Percentiles rank a stretch among this genome's conserved stretches.
Evolutionary conservation across 2,329 filamentous ascomycete species (phyloP).

Genomic region (Myriosclerotinia scirpicola): DNA sequence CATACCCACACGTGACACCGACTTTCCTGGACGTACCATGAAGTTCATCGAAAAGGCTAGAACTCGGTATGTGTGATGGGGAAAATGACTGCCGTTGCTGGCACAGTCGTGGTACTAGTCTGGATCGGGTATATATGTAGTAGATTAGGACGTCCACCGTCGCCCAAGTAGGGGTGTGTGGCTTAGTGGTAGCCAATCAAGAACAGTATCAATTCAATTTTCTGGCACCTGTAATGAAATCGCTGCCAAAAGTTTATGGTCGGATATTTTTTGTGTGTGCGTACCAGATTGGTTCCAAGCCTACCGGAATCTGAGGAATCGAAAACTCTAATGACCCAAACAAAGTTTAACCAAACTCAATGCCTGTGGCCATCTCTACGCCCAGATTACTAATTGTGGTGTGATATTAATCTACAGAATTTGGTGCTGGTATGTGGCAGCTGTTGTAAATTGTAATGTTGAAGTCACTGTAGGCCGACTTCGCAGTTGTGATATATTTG

Average conservation of each 20-base stretch:
- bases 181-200: no score
- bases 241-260: conserved; percentile 5
- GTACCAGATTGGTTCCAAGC: not conserved
- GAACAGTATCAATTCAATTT: no score
- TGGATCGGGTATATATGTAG: no score
- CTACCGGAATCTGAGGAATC: not conserved
- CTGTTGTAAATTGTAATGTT: not conserved
- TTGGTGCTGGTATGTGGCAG: not conserved
- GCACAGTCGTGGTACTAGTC: no score
- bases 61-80: not conserved
- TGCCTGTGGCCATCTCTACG: not conserved
- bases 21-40: not conserved
- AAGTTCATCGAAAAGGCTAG: conserved; percentile 8
- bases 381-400: not conserved
- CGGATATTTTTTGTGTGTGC: not conserved
- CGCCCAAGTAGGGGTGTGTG: no score
- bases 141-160: no score
- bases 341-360: not conserved
- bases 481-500: not conserved
- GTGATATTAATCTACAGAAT: not conserved
- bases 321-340: conserved; percentile 4
- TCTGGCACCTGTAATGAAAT: conserved; percentile 14
- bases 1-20: not conserved
- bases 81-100: not conserved
- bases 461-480: not conserved